Conservation (phyloP, 225 moss, liverwort and hornwort genomes). For the Marchantia polymorpha region DNA sequence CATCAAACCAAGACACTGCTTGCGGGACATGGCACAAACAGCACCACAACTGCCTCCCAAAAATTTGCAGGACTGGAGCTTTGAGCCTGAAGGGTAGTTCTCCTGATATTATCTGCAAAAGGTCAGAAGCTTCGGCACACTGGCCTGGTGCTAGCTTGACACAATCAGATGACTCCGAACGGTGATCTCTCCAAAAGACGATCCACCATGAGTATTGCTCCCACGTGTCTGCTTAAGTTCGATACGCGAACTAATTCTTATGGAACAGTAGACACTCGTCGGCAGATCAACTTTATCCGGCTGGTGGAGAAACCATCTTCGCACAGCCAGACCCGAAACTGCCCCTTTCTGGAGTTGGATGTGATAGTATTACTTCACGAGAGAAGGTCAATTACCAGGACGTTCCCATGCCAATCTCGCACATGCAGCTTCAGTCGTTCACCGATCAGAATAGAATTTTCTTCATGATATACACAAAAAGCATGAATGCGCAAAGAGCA, state of each 20-base stretch:
- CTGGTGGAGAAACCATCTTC: not conserved
- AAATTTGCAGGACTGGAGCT: not conserved
- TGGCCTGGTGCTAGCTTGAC: slow-evolving; percentile 1
- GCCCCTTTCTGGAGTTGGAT: slow-evolving; percentile 5
- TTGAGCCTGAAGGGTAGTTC: not conserved
- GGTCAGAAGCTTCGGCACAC: not conserved
- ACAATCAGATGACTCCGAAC: not conserved
- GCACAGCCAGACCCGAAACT: not conserved
- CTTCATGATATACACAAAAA: slow-evolving; percentile 81
- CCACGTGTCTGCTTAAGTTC: slow-evolving; percentile 14
- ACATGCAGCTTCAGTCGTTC: slow-evolving; percentile 13
- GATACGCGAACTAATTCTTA: not conserved
- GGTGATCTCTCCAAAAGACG: not conserved
- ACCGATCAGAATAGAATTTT: slow-evolving; percentile 55
- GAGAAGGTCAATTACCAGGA: slow-evolving; percentile 9
- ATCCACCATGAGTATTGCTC: slow-evolving; percentile 3
- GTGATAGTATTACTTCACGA: slow-evolving; percentile 1
- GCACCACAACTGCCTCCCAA: slow-evolving; percentile 1
- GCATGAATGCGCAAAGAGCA: slow-evolving; percentile 87
- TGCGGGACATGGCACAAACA: slow-evolving; percentile 1
- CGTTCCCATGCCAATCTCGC: slow-evolving; percentile 10
- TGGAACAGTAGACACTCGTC: not conserved
- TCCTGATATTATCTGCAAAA: slow-evolving; percentile 8
- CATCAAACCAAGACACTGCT: slow-evolving; percentile 4
- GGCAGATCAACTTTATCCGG: not conserved